Evolutionary conservation across 2,329 filamentous ascomycete species (phyloP).

Genomic region (Apiospora pterosperma): DNA sequence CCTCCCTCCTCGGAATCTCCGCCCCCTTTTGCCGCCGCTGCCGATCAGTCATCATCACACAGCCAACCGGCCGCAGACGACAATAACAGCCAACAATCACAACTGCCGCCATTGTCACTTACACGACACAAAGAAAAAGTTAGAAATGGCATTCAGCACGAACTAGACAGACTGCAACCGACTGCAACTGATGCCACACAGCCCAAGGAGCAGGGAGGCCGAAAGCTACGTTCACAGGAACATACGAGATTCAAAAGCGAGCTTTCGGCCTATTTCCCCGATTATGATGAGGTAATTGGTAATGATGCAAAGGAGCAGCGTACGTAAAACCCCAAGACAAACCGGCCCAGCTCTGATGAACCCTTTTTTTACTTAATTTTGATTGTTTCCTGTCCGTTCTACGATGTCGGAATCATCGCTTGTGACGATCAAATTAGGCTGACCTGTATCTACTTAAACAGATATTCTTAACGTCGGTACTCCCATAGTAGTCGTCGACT

Average conservation of each 20-base stretch:
- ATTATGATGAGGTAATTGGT: conserved; percentile 92
- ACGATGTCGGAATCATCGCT: conserved; percentile 7
- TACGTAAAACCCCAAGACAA: conserved; percentile 39
- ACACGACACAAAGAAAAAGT: conserved; percentile 56
- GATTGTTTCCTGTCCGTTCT: too few species aligned
- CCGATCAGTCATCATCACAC: conserved; percentile 8
- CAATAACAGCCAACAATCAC: conserved; percentile 20
- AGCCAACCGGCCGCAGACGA: conserved; percentile 10
- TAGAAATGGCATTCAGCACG: conserved; percentile 59
- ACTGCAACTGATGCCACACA: conserved; percentile 35
- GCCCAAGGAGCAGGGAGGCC: conserved; percentile 61
- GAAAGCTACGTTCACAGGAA: conserved; percentile 82
- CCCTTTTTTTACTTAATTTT: not conserved
- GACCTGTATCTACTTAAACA: conserved; percentile 31
- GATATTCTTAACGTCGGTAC: conserved; percentile 73
- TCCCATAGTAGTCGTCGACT: conserved; percentile 67
- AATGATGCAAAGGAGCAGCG: conserved; percentile 76
- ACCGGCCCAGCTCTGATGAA: not conserved
- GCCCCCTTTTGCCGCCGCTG: conserved; percentile 19
- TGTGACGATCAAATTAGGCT: conserved; percentile 4
- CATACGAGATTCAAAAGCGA: conserved; percentile 87
- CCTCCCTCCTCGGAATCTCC: conserved; percentile 19
- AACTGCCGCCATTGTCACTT: conserved; percentile 24
- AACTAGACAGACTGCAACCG: conserved; percentile 55
- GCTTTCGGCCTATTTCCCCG: conserved; percentile 83